A percentile compares a stretch with the other conserved stretches of the same genome.
Evolutionary conservation across 2,329 filamentous ascomycete genomes (phyloP).

Genomic region (Metarhizium robertsii): DNA sequence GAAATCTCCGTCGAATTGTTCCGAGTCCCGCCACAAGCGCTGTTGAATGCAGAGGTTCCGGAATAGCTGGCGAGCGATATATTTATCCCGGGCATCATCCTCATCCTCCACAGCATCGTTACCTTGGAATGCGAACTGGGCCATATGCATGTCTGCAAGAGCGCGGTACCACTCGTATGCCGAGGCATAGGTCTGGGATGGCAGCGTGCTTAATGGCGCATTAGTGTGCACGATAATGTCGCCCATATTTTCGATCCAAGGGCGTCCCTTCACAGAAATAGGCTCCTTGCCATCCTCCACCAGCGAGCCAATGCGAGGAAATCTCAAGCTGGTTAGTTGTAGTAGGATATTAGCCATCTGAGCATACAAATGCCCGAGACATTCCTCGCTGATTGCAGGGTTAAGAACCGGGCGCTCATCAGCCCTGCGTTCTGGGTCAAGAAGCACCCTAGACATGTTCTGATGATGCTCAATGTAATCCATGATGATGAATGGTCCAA

Average conservation of each 20-base stretch:
- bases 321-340: slow-evolving; percentile 24
- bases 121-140: slow-evolving; percentile 26
- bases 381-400: slow-evolving; percentile 21
- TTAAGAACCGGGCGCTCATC: slow-evolving; percentile 22
- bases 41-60: slow-evolving; percentile 15
- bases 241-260: slow-evolving; percentile 31
- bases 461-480: slow-evolving; percentile 22
- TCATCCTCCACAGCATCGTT: slow-evolving; percentile 25
- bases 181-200: slow-evolving; percentile 16
- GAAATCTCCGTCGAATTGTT: slow-evolving; percentile 4
- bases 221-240: slow-evolving; percentile 17
- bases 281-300: slow-evolving; percentile 10
- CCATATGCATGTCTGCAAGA: slow-evolving; percentile 26
- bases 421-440: slow-evolving; percentile 13
- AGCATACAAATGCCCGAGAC: slow-evolving; percentile 24
- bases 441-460: slow-evolving; percentile 19
- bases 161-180: slow-evolving; percentile 22
- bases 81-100: slow-evolving; percentile 22
- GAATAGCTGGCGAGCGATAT: slow-evolving; percentile 23
- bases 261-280: slow-evolving; percentile 16
- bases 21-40: slow-evolving; percentile 3
- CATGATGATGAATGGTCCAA: slow-evolving; percentile 30
- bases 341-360: slow-evolving; percentile 33
- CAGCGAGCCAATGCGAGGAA: slow-evolving; percentile 29
- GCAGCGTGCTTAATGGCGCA: slow-evolving; percentile 14